Percentiles rank a stretch among this genome's conserved stretches.
phyloP scores from a whole-genome alignment of 768 basidiomycete genomes.

The Paxillus rubicundulus region DNA sequence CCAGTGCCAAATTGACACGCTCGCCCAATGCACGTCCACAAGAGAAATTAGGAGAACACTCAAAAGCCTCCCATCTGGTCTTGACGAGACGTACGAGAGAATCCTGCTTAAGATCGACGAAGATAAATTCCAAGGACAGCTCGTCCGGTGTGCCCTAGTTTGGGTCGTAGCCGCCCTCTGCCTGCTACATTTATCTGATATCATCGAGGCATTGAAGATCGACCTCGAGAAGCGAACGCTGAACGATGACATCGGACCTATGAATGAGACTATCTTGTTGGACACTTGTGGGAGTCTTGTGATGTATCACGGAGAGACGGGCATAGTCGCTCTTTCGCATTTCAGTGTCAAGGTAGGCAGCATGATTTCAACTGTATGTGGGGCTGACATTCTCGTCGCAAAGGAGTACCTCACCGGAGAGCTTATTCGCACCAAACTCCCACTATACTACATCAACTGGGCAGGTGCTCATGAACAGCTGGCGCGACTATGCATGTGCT shows the following conservation, averaged over 20 bases:
- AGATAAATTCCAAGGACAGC: neutral
- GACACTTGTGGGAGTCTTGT: slow-evolving; percentile 17
- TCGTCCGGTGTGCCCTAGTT: slow-evolving; percentile 9
- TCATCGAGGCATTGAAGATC: neutral
- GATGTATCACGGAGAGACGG: slow-evolving; percentile 8
- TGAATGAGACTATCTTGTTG: slow-evolving; percentile 8
- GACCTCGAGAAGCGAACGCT: neutral
- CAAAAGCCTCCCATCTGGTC: slow-evolving; percentile 13
- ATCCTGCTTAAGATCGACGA: slow-evolving; percentile 14
- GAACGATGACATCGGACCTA: slow-evolving; percentile 4
- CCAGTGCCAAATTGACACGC: slow-evolving; percentile 12
- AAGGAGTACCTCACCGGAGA: slow-evolving; percentile 16
- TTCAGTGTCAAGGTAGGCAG: slow-evolving; percentile 23
- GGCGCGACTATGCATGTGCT: slow-evolving; percentile 6
- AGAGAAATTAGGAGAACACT: slow-evolving; percentile 13
- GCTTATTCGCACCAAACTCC: neutral
- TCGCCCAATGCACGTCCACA: slow-evolving; percentile 9
- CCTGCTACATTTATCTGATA: slow-evolving; percentile 11
- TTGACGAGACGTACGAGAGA: slow-evolving; percentile 21
- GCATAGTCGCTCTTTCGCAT: slow-evolving; percentile 14
- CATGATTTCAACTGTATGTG: neutral
- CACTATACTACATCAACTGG: slow-evolving; percentile 5
- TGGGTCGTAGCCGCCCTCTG: slow-evolving; percentile 19
- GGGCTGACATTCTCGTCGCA: neutral
- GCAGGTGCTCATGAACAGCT: slow-evolving; percentile 6